Base-by-base conservation (phyloP, 352 stramenopile species). In the Phytophthora vignae region DNA sequence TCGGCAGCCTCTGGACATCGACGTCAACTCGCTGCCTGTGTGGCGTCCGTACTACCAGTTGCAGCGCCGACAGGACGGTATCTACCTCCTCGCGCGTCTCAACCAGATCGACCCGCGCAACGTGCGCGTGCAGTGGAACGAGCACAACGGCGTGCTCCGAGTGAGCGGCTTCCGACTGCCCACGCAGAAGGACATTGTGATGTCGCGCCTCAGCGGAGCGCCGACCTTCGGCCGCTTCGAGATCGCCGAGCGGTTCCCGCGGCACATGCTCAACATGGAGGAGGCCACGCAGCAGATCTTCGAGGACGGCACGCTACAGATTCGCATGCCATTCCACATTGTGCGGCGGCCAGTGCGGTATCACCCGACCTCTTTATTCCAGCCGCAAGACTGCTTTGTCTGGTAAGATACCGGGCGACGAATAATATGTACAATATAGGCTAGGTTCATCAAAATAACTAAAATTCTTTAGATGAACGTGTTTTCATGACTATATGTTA, bases 221-320 rank as follows among this genome's bases (percentile, higher is more conserved):
- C 82, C 85, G 21, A 90, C 82, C 2, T 91, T 90, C 44, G 83
- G 85, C 29, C 85, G 83, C 63, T 93, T 93, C 25, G 81, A 91
- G 52, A 90, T 93, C 60, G 59, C 55, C 14, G 76, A 92, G 74
- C 78, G 79, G 31, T 83, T 91, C 58, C 80, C 80, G 33, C 46
- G 62, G 49, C 74, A 81, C 44, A 63, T 79, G 58, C 57, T 88
- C 29, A 76, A 81, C 67, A 77, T 90, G 67, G 77, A 90, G 27
- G 70, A 85, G 22, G 80, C 82, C 17, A 83, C 81, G 11, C 83
- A 90, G 65, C 73, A 84, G 46, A 53, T 92, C 7, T 55, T 42
- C 15, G 71, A 77, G 25, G 74, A 90, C 60, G 82, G 82, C 22
- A 90, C 76, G 3, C 48, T 92, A 54, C 71, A 90, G 59, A 84